A percentile compares a stretch with the other conserved stretches of the same genome.
These are phyloP conservation scores for Ceratocystis lukuohia DNA, from an alignment of 2,329 filamentous ascomycete genomes.

Conservation along the genomic window DNA sequence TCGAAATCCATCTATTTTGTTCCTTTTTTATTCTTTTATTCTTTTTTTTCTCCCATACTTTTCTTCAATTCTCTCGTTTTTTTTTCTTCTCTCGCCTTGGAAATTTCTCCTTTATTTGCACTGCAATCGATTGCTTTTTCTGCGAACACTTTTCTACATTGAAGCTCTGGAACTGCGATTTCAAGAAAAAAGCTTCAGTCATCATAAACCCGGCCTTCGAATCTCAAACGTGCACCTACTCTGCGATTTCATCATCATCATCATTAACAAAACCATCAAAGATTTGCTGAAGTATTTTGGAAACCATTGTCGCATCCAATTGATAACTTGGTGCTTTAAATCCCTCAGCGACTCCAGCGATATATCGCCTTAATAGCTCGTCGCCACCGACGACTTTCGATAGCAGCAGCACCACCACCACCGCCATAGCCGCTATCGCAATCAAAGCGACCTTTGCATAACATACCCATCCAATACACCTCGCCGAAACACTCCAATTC, in stretches of 20 bases:
- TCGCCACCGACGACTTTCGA: background rate
- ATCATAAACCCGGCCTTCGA: background rate
- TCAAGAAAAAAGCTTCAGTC: background rate
- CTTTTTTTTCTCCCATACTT: conserved; percentile 1
- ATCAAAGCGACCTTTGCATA: background rate
- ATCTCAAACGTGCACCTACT: background rate
- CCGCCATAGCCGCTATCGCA: background rate
- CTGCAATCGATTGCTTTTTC: background rate
- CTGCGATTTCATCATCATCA: background rate
- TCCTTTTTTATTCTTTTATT: conserved; percentile 9
- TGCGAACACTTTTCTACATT: background rate
- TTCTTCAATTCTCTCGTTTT: conserved; percentile 6
- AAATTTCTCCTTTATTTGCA: background rate
- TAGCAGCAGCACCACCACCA: background rate
- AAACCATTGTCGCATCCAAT: background rate
- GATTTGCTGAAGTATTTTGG: background rate
- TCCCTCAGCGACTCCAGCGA: background rate
- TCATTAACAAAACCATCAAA: background rate
- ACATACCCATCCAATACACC: background rate
- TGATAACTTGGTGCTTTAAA: too few species aligned
- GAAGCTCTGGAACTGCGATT: background rate
- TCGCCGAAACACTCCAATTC: background rate
- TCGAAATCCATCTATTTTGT: background rate
- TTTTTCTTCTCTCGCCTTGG: background rate
- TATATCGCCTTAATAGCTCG: background rate